Percentiles rank a stretch among this genome's conserved stretches.
Evolutionary conservation across 345 rosid genomes (phyloP).

Genomic region (Citrus hindsii): DNA sequence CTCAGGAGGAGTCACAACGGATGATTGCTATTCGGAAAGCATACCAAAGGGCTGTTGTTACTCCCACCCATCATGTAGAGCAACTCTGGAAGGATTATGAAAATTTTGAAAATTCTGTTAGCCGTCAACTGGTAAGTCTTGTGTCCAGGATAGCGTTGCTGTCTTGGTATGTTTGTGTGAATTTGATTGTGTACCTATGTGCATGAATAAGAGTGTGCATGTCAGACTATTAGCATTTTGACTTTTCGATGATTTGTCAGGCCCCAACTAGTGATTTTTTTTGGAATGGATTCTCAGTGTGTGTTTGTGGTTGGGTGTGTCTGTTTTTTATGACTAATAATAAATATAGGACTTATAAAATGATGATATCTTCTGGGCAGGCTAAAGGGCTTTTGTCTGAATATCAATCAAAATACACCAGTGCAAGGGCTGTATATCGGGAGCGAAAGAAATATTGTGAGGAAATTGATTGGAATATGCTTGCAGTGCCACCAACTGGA

Average conservation of each 20-base stretch:
- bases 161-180: background rate
- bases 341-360: constrained; percentile 14
- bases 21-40: constrained; percentile 76
- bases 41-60: constrained; percentile 84
- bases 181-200: background rate
- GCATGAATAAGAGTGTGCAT: background rate
- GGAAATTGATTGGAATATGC: constrained; percentile 93
- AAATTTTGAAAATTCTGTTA: constrained; percentile 87
- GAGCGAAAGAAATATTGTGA: constrained; percentile 90
- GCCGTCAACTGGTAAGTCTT: constrained; percentile 79
- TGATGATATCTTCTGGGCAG: constrained; percentile 45
- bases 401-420: constrained; percentile 83
- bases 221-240: constrained; percentile 65
- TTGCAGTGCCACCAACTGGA: constrained; percentile 86
- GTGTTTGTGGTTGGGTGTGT: background rate
- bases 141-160: constrained; percentile 19
- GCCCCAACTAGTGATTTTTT: constrained; percentile 55
- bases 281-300: background rate
- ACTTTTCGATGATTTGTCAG: constrained; percentile 52
- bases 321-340: background rate
- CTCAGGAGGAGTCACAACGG: constrained; percentile 78
- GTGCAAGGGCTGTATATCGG: constrained; percentile 91
- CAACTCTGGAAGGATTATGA: constrained; percentile 98
- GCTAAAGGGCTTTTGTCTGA: constrained; percentile 93
- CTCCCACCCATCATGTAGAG: constrained; percentile 86